Conservation (phyloP, 495 filamentous ascomycete species). For the Trichoderma asperelloides region DNA sequence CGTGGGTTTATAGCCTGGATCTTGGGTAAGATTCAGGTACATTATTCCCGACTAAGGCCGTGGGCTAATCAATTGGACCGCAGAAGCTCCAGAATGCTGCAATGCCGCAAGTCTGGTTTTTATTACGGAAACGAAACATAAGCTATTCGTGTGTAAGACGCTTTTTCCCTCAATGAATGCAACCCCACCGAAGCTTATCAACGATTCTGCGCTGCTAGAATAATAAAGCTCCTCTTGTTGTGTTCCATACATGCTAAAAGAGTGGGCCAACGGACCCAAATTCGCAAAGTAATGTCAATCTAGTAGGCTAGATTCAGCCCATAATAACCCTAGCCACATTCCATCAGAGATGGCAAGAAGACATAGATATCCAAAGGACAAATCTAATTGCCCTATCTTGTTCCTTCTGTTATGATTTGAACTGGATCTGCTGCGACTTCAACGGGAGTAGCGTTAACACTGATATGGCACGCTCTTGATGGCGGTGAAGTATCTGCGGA, state of each 20-base stretch:
- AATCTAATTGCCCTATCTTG: neutral
- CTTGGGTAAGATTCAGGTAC: neutral
- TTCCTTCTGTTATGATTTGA: neutral
- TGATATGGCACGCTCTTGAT: neutral
- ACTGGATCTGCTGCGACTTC: neutral
- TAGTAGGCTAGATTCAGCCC: no score
- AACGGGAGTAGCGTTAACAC: neutral
- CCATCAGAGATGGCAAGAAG: neutral
- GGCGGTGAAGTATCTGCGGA: neutral
- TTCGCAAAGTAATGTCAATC: no score
- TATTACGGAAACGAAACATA: neutral
- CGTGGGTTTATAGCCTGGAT: neutral
- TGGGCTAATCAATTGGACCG: neutral
- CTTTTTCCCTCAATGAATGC: neutral
- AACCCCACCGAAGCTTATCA: neutral
- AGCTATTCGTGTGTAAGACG: neutral
- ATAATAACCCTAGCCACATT: no score
- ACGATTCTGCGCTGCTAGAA: neutral
- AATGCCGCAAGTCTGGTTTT: neutral
- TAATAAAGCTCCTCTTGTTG: neutral
- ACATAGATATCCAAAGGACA: neutral
- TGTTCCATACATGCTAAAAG: neutral
- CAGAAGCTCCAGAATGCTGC: neutral
- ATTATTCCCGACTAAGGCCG: conserved; percentile 7
- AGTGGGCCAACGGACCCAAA: no score